Evolutionary conservation across 2,329 filamentous ascomycete genomes (phyloP), one percentile per base, ranked within the genome.

Genomic region (Penicillium sp.): DNA sequence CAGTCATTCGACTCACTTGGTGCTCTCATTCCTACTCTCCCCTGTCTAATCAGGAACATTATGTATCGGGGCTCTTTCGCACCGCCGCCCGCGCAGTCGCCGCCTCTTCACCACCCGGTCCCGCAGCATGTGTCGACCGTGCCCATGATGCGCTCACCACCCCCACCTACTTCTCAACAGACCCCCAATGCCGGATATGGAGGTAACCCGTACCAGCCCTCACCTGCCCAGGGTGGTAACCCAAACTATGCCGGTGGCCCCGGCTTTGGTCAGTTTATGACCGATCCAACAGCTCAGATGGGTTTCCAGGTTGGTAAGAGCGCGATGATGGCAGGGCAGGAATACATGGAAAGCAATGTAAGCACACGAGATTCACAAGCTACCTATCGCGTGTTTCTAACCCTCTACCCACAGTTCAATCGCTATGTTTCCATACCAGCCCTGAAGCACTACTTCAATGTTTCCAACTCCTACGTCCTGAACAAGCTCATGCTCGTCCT

Each of bases 371-470:
- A 46, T 4, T 25, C 2, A 14, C 9, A 22, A 37, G 20, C 12
- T 18, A n/a, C 9, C 6, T 27, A 20, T 20, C 26, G 15, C 18
- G 20, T 8, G 5, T 40, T 27, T 20, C 6, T 56, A 60, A 49
- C 59, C 18, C 9, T 2, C 5, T 42, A 37, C 14, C 27, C 20
- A 48, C 56, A 89, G 87, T 79, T 90, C 67, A 88, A 87, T 67
- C 85, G 86, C 74, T 97, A 93, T 77, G 87, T 99, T 76, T 96
- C 92, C 69, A 89, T 97, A 66, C 88, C 89, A 14, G 90, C 91
- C 18, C 83, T 99, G 43, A 99, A 99, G 77, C 94, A 97, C 78
- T 99, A 97, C 82, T 99, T 99, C 81, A 97, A 97, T 77, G 94
- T 99, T 61, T 95, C 92, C 64, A 99, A 99, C 81, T 89, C 85